Base-by-base conservation (phyloP, 352 stramenopile genomes). In the Phytophthora sp. region DNA sequence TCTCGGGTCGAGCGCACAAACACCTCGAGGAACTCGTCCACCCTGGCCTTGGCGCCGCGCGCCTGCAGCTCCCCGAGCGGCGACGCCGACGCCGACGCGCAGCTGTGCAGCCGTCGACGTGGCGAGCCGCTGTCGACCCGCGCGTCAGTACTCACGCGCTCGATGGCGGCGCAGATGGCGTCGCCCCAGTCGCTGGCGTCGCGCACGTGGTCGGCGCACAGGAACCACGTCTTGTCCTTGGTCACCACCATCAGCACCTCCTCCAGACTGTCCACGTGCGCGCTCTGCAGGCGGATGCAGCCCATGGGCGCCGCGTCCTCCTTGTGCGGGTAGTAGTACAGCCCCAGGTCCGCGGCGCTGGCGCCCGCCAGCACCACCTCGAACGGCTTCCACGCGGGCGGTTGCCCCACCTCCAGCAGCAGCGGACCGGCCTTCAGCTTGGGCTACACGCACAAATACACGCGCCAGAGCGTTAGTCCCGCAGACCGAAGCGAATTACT, bases 191-290 rank as follows among this genome's bases (percentile, higher is more conserved):
- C 79, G 27, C 53, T 76, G 7, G 82, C 82, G 3, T 88, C 82
- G 8, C 72, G 76, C 1, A 64, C 72, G 34, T 82, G 61, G 26
- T 87, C 76, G 3, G 82, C 82, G 28, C 85, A 94, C 17, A 94
- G 71, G 51, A 92, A 94, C 85, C 82, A 94, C 51, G 82, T 92
- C 62, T 89, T 84, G 65, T 91, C 81, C 13, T 76, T 72, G 32
- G 82, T 87, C 24, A 90, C 72, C 32, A 94, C 77, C 77, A 91
- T 92, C 52, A 93, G 41, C 13, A 93, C 80, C 54, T 93, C 84
- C 46, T 69, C 84, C 10, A 93, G 62, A 37, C 85, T 74, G 45
- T 94, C 85, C 9, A 92, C 76, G 35, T 89, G 84, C 0, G 82
- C 82, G 21, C 65, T 81, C 23, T 88, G 79, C n/a, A 92, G 70